phyloP scores from a whole-genome alignment of 1,284 basidiomycete species.

The Fistulinella staudtii region DNA sequence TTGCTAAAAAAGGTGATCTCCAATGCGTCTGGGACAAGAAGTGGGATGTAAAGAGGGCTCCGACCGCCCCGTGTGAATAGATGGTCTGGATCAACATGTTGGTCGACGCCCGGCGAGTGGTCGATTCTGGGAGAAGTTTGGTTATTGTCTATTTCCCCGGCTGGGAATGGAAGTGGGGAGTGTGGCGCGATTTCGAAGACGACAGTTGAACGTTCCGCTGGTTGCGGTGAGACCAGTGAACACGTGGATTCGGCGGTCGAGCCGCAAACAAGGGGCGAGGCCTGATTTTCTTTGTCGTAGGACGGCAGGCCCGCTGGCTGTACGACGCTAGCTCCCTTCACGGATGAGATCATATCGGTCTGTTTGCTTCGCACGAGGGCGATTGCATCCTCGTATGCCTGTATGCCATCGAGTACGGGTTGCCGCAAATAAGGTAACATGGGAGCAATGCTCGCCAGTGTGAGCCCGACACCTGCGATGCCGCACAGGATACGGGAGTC shows the following conservation, averaged over 20 bases:
- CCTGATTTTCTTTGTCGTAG: neutral
- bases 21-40: slow-evolving; percentile 15
- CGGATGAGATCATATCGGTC: no score
- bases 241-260: slow-evolving; percentile 2
- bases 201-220: neutral
- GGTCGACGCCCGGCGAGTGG: neutral
- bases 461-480: slow-evolving; percentile 26
- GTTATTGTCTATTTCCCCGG: neutral
- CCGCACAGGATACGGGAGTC: slow-evolving; percentile 27
- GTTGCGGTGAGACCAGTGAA: neutral
- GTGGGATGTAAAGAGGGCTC: slow-evolving; percentile 9
- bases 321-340: no score
- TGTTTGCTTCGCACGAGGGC: neutral
- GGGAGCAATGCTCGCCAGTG: slow-evolving; percentile 23
- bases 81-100: neutral
- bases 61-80: slow-evolving; percentile 5
- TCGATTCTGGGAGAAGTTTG: no score
- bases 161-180: neutral
- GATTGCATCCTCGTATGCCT: neutral
- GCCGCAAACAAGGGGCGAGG: neutral
- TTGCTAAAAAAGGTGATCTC: slow-evolving; percentile 20
- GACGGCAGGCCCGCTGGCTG: neutral
- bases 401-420: slow-evolving; percentile 15
- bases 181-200: neutral
- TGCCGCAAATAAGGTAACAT: slow-evolving; percentile 27